phyloP scores from a whole-genome alignment of 768 basidiomycete species.

The Kwoniella sp. region DNA sequence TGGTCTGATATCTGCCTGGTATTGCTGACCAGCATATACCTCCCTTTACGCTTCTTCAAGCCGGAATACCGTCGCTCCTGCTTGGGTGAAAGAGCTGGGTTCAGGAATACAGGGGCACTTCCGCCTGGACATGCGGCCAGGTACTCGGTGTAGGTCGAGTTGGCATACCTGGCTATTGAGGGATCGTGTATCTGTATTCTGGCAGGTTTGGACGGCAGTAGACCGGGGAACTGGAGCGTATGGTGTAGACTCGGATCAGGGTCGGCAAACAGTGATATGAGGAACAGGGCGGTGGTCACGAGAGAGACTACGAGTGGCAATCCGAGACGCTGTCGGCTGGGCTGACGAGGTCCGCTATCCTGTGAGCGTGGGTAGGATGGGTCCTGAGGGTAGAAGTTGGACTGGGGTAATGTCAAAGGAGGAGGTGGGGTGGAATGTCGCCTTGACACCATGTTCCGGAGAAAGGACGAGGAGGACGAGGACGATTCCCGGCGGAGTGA shows the following conservation, averaged over 20 bases:
- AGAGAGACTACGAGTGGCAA: background rate
- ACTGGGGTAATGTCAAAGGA: too few species aligned
- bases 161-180: background rate
- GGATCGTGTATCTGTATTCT: constrained; percentile 1
- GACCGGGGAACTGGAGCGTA: constrained; percentile 24
- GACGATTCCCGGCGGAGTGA: too few species aligned
- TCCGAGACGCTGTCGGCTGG: background rate
- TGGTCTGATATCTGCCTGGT: constrained; percentile 42
- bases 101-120: constrained; percentile 5
- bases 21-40: constrained; percentile 38
- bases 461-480: too few species aligned
- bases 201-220: constrained; percentile 19
- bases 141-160: constrained; percentile 2
- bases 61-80: constrained; percentile 3
- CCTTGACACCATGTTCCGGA: too few species aligned
- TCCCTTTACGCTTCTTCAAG: background rate
- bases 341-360: too few species aligned
- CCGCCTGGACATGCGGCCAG: background rate
- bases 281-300: constrained; percentile 5
- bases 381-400: too few species aligned
- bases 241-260: constrained; percentile 8
- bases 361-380: too few species aligned
- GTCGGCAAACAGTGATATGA: constrained; percentile 11
- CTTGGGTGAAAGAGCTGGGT: constrained; percentile 5
- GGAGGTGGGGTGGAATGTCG: too few species aligned